Evolutionary conservation across 768 basidiomycete genomes (phyloP).

Genomic region (Mycena rosella): DNA sequence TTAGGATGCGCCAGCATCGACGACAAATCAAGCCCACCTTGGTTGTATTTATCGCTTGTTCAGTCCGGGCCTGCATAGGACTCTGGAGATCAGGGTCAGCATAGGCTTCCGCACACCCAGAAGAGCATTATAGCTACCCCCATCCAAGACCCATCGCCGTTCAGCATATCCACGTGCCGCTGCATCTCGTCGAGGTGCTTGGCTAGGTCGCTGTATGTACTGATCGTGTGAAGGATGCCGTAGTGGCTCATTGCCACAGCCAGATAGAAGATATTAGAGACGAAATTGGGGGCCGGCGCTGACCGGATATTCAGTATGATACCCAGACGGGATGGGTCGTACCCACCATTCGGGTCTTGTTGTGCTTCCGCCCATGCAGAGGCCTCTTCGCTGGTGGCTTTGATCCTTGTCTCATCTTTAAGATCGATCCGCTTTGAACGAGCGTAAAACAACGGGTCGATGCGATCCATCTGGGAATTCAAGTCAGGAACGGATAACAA

Average conservation of each 20-base stretch:
- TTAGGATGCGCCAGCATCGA: not conserved
- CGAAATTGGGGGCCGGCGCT: constrained; percentile 88
- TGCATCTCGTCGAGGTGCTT: constrained; percentile 85
- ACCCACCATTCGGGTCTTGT: constrained; percentile 57
- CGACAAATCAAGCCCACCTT: constrained; percentile 64
- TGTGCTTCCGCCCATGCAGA: constrained; percentile 74
- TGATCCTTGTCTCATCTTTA: constrained; percentile 93
- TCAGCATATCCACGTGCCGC: constrained; percentile 79
- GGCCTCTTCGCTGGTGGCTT: constrained; percentile 91
- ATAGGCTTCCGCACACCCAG: not conserved
- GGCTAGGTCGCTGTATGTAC: constrained; percentile 76
- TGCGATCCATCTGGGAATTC: constrained; percentile 81
- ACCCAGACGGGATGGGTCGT: not conserved
- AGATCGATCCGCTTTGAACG: constrained; percentile 80
- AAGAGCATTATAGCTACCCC: constrained; percentile 68
- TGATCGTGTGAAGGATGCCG: constrained; percentile 86
- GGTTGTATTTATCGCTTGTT: constrained; percentile 80
- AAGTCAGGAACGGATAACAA: constrained; percentile 13
- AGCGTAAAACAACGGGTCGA: constrained; percentile 87
- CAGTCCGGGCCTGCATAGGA: constrained; percentile 80
- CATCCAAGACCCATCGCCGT: constrained; percentile 86
- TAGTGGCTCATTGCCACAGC: constrained; percentile 90
- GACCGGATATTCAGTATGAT: constrained; percentile 10
- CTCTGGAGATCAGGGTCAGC: constrained; percentile 54
- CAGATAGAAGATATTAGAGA: constrained; percentile 95